These are phyloP conservation scores for Pythium guiyangense DNA, from an alignment of 352 stramenopile genomes.

Conservation along the genomic window DNA sequence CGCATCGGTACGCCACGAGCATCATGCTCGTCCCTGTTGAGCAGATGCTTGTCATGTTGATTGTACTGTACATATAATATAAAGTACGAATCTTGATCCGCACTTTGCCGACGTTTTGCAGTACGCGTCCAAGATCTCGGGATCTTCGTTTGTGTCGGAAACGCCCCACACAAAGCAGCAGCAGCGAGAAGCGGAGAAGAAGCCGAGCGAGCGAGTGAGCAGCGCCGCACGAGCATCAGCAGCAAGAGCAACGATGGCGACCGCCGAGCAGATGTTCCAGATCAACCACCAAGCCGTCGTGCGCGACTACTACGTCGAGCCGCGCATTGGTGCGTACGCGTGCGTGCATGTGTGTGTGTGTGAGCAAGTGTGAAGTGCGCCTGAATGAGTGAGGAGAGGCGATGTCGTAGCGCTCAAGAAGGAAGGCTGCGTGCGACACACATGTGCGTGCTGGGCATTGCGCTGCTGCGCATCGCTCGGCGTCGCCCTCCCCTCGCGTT, in stretches of 20 bases:
- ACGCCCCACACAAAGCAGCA: background rate
- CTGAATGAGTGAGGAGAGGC: background rate
- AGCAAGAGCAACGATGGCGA: constrained; percentile 43
- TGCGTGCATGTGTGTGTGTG: background rate
- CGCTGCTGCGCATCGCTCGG: background rate
- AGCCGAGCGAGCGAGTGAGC: background rate
- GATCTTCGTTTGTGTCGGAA: background rate
- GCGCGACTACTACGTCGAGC: constrained; percentile 85
- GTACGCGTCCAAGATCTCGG: background rate
- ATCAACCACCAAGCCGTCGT: constrained; percentile 75
- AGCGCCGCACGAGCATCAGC: background rate
- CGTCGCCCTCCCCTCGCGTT: background rate
- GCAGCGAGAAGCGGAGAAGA: background rate
- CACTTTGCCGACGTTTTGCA: background rate
- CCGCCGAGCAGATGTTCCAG: constrained; percentile 65
- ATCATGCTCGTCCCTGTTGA: no score
- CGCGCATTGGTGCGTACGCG: constrained; percentile 56
- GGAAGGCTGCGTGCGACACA: background rate
- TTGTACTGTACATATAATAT: background rate
- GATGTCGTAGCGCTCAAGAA: background rate
- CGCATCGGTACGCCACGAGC: constrained; percentile 35
- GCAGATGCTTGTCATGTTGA: background rate
- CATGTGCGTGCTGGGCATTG: background rate
- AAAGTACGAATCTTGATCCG: background rate
- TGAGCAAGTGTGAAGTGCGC: background rate